Evolutionary conservation across 345 rosid genomes (phyloP).

Genomic region (Dipteronia dyeriana): DNA sequence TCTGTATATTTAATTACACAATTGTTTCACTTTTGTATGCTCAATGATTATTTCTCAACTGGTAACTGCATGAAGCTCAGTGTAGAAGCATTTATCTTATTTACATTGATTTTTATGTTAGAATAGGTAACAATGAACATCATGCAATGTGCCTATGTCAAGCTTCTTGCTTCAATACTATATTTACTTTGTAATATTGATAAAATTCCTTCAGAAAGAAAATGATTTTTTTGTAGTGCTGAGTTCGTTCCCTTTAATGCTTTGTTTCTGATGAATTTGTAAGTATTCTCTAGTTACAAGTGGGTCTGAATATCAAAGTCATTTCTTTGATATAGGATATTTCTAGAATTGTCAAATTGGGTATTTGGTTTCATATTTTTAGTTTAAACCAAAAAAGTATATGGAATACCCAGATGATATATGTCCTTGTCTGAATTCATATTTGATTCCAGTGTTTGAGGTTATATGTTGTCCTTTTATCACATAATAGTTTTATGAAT

Average conservation of each 20-base stretch:
- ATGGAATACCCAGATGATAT: not conserved
- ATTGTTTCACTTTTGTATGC: not conserved
- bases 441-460: not conserved
- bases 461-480: not conserved
- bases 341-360: not conserved
- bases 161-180: not conserved
- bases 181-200: not conserved
- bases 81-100: not conserved
- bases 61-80: not conserved
- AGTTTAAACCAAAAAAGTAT: not conserved
- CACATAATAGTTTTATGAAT: constrained; percentile 3
- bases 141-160: not conserved
- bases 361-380: not conserved
- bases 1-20: not conserved
- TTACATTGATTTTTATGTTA: not conserved
- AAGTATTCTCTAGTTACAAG: not conserved
- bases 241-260: not conserved
- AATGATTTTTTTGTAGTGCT: not conserved
- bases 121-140: not conserved
- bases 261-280: not conserved
- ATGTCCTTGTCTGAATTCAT: not conserved
- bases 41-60: not conserved
- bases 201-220: not conserved
- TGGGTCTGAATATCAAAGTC: not conserved
- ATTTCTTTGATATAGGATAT: not conserved